Evolutionary conservation across 1,284 basidiomycete species (phyloP).

Genomic region (Fomitopsis pinicola): DNA sequence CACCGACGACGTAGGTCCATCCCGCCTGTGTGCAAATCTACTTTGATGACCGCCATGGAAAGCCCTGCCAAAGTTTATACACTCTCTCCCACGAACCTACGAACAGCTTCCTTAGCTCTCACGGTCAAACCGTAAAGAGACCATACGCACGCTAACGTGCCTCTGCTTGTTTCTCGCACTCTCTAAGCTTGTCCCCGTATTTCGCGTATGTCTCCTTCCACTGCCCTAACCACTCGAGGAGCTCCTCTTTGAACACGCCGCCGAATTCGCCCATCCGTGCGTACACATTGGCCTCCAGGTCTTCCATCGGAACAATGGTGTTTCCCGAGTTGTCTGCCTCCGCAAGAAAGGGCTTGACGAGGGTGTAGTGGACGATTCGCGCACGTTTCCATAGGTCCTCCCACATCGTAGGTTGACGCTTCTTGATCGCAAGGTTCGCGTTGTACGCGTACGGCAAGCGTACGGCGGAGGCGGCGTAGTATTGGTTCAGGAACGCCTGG

Average conservation of each 20-base stretch:
- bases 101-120: neutral
- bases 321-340: constrained; percentile 12
- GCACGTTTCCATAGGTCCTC: constrained; percentile 29
- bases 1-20: neutral
- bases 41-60: too few relatives aligned
- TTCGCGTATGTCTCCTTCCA: constrained; percentile 26
- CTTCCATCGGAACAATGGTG: constrained; percentile 21
- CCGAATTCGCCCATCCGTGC: constrained; percentile 15
- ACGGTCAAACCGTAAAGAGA: neutral
- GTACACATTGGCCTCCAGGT: constrained; percentile 21
- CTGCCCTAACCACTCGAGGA: constrained; percentile 31
- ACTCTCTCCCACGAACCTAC: neutral
- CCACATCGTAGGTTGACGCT: constrained; percentile 32
- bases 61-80: neutral
- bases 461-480: constrained; percentile 35
- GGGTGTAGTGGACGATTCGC: constrained; percentile 38
- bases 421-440: constrained; percentile 42
- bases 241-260: constrained; percentile 28
- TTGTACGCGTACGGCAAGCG: constrained; percentile 43
- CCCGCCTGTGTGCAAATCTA: neutral
- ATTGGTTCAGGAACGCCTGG: constrained; percentile 42
- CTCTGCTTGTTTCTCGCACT: constrained; percentile 6
- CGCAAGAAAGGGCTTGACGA: constrained; percentile 35
- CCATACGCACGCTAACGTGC: neutral
- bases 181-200: constrained; percentile 13